Evolutionary conservation across 495 filamentous ascomycete genomes (phyloP).

Genomic region (Penicilliopsis zonata): DNA sequence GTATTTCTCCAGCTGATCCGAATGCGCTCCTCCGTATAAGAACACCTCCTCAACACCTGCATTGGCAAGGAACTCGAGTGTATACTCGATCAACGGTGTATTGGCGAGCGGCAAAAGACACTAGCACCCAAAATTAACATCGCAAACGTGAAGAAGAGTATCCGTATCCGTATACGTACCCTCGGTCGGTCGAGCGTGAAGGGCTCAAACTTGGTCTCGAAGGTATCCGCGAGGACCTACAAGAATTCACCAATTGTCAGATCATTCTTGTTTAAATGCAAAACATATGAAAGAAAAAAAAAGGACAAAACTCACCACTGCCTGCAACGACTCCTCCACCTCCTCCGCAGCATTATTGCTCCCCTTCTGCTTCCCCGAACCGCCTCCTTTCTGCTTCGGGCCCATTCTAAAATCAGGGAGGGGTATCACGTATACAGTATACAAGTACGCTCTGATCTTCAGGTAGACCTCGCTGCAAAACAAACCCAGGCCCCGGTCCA

Average conservation of each 20-base stretch:
- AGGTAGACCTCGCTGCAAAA: background rate
- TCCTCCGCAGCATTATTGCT: slow-evolving; percentile 43
- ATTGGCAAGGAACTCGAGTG: slow-evolving; percentile 89
- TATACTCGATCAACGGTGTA: slow-evolving; percentile 92
- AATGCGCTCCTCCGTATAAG: slow-evolving; percentile 83
- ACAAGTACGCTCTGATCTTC: background rate
- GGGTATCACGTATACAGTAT: too few relatives aligned
- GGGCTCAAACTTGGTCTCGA: slow-evolving; percentile 79
- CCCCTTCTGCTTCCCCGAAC: slow-evolving; percentile 47
- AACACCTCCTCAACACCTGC: slow-evolving; percentile 86
- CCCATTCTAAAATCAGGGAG: slow-evolving; percentile 16
- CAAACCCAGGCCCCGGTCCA: background rate
- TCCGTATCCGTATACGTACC: slow-evolving; percentile 42
- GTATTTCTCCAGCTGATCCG: slow-evolving; percentile 79
- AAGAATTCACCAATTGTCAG: slow-evolving; percentile 6
- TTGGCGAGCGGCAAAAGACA: slow-evolving; percentile 93
- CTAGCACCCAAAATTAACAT: slow-evolving; percentile 26
- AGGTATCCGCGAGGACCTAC: slow-evolving; percentile 80
- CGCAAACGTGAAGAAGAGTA: background rate
- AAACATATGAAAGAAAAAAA: too few relatives aligned
- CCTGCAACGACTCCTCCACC: slow-evolving; percentile 77
- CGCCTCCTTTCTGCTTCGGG: slow-evolving; percentile 46
- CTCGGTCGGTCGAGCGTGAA: slow-evolving; percentile 83
- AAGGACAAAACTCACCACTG: slow-evolving; percentile 64
- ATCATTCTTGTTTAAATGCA: too few relatives aligned